Evolutionary conservation across 306 rosid species (phyloP).

Genomic region (Alnus rubra): DNA sequence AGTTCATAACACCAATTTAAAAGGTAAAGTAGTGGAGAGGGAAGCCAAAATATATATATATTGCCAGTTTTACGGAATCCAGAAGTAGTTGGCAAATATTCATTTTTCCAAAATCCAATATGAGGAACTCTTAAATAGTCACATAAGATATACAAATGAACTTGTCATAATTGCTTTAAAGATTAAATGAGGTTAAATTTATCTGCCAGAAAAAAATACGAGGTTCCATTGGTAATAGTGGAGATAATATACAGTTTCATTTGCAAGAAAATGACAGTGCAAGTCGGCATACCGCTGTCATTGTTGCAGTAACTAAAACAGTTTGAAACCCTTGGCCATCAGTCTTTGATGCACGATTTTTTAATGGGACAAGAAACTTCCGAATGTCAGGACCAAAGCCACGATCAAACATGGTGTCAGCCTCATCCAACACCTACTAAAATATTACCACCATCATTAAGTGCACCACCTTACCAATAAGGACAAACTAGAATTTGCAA

Average conservation of each 20-base stretch:
- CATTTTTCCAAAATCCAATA: background rate
- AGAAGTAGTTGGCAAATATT: background rate
- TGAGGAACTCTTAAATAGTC: background rate
- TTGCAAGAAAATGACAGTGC: slow-evolving; percentile 26
- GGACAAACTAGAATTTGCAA: background rate
- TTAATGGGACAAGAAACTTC: slow-evolving; percentile 79
- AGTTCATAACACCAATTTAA: background rate
- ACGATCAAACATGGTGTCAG: slow-evolving; percentile 97
- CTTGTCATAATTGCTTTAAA: background rate
- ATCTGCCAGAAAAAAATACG: background rate
- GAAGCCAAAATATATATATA: no score
- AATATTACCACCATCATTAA: slow-evolving; percentile 23
- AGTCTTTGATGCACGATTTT: slow-evolving; percentile 62
- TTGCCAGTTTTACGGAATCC: no score
- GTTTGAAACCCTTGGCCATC: slow-evolving; percentile 82
- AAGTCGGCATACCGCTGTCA: slow-evolving; percentile 67
- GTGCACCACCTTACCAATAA: background rate
- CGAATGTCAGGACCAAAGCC: slow-evolving; percentile 98
- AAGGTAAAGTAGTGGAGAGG: background rate
- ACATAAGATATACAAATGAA: background rate
- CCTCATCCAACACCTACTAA: slow-evolving; percentile 92
- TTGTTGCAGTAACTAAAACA: slow-evolving; percentile 89
- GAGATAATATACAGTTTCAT: background rate
- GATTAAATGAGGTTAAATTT: background rate
- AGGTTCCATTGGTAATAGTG: background rate